phyloP scores from a whole-genome alignment of 2,329 filamentous ascomycete species.

The Polychaeton citri region DNA sequence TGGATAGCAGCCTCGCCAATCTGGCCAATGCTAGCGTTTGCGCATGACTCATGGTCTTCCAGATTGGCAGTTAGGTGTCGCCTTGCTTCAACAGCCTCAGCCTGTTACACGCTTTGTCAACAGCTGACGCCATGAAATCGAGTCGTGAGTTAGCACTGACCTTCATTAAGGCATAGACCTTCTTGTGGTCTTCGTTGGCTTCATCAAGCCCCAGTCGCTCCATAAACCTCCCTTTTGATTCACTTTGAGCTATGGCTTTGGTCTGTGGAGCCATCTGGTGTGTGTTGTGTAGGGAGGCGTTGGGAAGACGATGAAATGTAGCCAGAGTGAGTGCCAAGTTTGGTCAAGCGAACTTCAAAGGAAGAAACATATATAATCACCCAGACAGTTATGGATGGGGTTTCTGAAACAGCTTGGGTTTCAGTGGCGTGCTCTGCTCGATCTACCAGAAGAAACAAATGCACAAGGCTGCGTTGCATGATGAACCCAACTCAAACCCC shows the following conservation, averaged over 20 bases:
- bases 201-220: slow-evolving; percentile 28
- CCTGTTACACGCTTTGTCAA: slow-evolving; percentile 16
- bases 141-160: no score
- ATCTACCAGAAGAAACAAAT: no score
- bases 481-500: no score
- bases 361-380: no score
- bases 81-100: slow-evolving; percentile 29
- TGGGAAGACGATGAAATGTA: no score
- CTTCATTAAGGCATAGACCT: slow-evolving; percentile 31
- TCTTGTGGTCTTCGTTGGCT: slow-evolving; percentile 19
- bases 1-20: slow-evolving; percentile 36
- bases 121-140: neutral
- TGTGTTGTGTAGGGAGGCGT: neutral
- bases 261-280: slow-evolving; percentile 16
- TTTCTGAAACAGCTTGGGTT: no score
- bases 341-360: no score
- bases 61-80: slow-evolving; percentile 27
- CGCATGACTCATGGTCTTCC: slow-evolving; percentile 23
- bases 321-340: no score
- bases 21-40: slow-evolving; percentile 19
- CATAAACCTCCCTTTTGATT: slow-evolving; percentile 32
- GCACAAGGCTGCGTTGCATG: no score
- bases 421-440: no score
- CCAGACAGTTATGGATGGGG: no score
- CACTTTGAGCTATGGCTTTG: slow-evolving; percentile 27